Percentiles rank a stretch among this genome's conserved stretches.
phyloP scores from a whole-genome alignment of 176 grass and related monocot genomes.

The Neostapfia colusana region DNA sequence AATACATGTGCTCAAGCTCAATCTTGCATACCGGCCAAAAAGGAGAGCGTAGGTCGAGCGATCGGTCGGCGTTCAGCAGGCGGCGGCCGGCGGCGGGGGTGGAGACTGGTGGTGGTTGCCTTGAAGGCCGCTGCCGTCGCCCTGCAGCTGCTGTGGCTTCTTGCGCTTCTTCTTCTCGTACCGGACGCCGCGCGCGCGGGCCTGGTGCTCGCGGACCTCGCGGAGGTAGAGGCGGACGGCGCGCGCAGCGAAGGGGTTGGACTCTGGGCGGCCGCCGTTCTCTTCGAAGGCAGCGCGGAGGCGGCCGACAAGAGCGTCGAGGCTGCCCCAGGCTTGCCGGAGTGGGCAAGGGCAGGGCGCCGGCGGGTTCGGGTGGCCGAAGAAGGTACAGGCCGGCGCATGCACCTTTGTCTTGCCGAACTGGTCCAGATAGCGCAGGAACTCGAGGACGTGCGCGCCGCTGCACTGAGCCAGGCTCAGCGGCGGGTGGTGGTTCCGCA shows the following conservation, averaged over 20 bases:
- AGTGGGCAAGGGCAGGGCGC: constrained; percentile 87
- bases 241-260: constrained; percentile 80
- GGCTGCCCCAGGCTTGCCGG: constrained; percentile 90
- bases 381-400: constrained; percentile 69
- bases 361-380: constrained; percentile 72
- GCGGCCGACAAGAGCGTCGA: constrained; percentile 85
- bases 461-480: constrained; percentile 77
- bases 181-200: constrained; percentile 77
- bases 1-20: constrained; percentile 46
- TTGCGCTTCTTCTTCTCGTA: constrained; percentile 99
- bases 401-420: constrained; percentile 99
- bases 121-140: constrained; percentile 11
- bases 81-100: constrained; percentile 27
- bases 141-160: constrained; percentile 57
- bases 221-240: constrained; percentile 90
- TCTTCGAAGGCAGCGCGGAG: constrained; percentile 91
- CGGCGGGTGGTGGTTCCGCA: constrained; percentile 68
- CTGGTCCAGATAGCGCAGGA: constrained; percentile 93
- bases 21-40: constrained; percentile 47
- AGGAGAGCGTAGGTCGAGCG: not conserved
- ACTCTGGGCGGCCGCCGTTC: constrained; percentile 80
- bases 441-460: constrained; percentile 92
- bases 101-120: constrained; percentile 36
- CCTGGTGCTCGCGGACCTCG: constrained; percentile 91
- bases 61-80: constrained; percentile 28